Evolutionary conservation across 352 stramenopile genomes (phyloP).

Genomic region (Globisporangium echinulatum): DNA sequence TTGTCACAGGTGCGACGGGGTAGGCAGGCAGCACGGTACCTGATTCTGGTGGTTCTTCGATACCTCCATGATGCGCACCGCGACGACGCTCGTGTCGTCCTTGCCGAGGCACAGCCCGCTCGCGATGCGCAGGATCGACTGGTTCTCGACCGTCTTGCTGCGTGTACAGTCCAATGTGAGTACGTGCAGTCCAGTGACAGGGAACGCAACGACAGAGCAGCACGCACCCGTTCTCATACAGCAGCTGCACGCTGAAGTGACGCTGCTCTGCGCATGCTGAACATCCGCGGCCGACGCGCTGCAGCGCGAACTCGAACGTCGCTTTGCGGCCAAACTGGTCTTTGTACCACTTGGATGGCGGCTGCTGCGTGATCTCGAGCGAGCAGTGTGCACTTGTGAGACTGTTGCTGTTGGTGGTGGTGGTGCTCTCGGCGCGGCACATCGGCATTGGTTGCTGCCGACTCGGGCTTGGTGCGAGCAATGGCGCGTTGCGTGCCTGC

Average conservation of each 20-base stretch:
- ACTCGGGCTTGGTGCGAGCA: neutral
- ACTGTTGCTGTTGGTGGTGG: neutral
- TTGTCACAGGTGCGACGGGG: no score
- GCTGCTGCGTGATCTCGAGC: slow-evolving; percentile 52
- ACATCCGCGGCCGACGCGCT: slow-evolving; percentile 24
- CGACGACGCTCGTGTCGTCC: slow-evolving; percentile 38
- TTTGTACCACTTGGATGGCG: slow-evolving; percentile 68
- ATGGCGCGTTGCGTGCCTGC: neutral
- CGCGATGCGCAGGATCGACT: slow-evolving; percentile 58
- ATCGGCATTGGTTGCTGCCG: neutral
- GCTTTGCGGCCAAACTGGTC: slow-evolving; percentile 74
- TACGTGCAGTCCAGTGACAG: slow-evolving; percentile 1
- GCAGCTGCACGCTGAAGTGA: slow-evolving; percentile 48
- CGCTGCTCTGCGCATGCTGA: slow-evolving; percentile 39
- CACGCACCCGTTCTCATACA: slow-evolving; percentile 59
- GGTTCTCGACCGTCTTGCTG: slow-evolving; percentile 70
- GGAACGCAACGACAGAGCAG: neutral
- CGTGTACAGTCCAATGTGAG: neutral
- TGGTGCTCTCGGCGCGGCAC: slow-evolving; percentile 9
- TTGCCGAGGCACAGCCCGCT: slow-evolving; percentile 59
- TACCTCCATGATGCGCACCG: slow-evolving; percentile 69
- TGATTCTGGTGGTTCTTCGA: slow-evolving; percentile 84
- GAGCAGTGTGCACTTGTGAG: slow-evolving; percentile 16
- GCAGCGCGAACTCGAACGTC: slow-evolving; percentile 53
- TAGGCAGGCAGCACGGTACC: slow-evolving; percentile 16